A percentile compares a stretch with the other conserved stretches of the same genome.
These are phyloP conservation scores for Areca catechu DNA, from an alignment of 176 grass and related monocot genomes.

Conservation along the genomic window DNA sequence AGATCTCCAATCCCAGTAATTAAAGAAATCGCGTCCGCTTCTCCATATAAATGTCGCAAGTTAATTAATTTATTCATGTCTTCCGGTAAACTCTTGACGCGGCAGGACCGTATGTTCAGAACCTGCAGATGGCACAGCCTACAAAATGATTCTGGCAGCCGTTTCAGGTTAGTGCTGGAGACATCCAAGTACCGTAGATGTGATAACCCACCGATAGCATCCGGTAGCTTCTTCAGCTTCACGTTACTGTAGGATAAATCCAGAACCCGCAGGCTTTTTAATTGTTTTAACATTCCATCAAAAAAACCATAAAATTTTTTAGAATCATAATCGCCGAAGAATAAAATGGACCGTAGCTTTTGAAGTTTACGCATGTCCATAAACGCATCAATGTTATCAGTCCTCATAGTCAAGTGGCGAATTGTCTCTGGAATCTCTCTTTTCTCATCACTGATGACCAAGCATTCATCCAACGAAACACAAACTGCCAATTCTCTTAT, in stretches of 20 bases:
- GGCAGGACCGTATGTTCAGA: conserved; percentile 18
- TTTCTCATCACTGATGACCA: too few relatives aligned
- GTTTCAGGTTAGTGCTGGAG: too few relatives aligned
- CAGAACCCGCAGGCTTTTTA: conserved; percentile 10
- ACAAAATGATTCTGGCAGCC: background rate
- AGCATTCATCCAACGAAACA: too few relatives aligned
- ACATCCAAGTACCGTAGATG: conserved; percentile 13
- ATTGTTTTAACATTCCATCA: background rate
- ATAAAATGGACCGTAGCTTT: background rate
- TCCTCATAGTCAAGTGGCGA: background rate
- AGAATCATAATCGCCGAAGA: background rate
- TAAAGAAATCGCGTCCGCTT: conserved; percentile 7
- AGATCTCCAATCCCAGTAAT: conserved; percentile 20
- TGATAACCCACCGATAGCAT: conserved; percentile 1
- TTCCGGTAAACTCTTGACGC: conserved; percentile 7
- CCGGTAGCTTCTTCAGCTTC: background rate
- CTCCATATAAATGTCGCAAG: conserved; percentile 16
- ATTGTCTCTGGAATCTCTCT: too few relatives aligned
- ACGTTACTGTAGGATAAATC: background rate
- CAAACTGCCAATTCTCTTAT: too few relatives aligned
- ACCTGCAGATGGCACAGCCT: conserved; percentile 28
- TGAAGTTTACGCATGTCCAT: background rate
- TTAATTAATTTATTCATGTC: conserved; percentile 26
- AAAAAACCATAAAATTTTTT: background rate
- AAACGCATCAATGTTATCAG: background rate